Evolutionary conservation across 306 rosid genomes (phyloP), one percentile per base, ranked within the genome.

Genomic region (Medicago truncatula): DNA sequence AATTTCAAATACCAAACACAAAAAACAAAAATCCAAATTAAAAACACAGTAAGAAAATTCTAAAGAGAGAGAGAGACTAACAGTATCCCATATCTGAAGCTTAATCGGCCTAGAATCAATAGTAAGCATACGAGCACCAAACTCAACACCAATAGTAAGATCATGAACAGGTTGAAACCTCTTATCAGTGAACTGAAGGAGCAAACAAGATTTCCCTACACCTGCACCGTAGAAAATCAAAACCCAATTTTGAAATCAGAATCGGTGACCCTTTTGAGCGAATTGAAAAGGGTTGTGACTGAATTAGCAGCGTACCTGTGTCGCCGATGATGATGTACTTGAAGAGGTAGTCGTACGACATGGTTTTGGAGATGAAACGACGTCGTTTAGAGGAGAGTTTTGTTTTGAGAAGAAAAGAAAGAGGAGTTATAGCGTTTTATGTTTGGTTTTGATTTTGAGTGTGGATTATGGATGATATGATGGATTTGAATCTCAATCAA

Each of bases 81-180:
- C 98, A 20, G 98, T 94, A 77, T 94, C 98, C 98, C 98, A 94
- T 88, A 94, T 94, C 90, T 94, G 98, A 58, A 94, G 98, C 96
- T 94, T 94, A 59, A 90, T 62, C 17, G 97, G 98, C 3, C 94
- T 90, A 12, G 78, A 80, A 25, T 89, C 95, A 63, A 94, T 91
- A 82, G 96, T 83, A 81, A 91, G 93, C 98, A 94, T 91, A 9
- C 98, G 94, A 78, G 98, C 98, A 9, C 98, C 98, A 72, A 94
- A 94, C 81, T 94, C 97, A 25, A 94, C 98, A 23, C 98, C 98
- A 54, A 94, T 94, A 67, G 98, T 91, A 81, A 94, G 96, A 86
- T 94, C 98, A 83, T 94, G 98, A 17, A 94, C 98, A 1, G 98
- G 98, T 76, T 94, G 98, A 81, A 94, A 91, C 80, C 98, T 88